Base-by-base conservation (phyloP, 441 rosid species). In the Gossypium davidsonii region DNA sequence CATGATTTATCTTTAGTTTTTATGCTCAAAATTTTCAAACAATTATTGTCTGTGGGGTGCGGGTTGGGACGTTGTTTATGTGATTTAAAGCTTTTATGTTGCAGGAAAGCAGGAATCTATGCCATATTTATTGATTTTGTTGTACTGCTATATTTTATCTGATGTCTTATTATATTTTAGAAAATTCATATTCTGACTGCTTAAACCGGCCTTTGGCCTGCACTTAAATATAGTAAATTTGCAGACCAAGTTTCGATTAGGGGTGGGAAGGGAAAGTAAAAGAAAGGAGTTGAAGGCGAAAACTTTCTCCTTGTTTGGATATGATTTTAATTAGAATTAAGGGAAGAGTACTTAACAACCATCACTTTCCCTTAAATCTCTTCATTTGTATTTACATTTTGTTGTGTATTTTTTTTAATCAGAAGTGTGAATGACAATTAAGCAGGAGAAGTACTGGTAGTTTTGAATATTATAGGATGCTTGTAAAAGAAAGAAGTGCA, bases 381-480 rank as follows among this genome's bases (percentile, higher is more conserved):
- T 67, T 51, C 44, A 31, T 67, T 28, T 44, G 6, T 21, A 42
- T 20, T 23, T 49, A 26, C 26, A 67, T 46, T 23, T 67, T 48
- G 7, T 15, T 25, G 44, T 49, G 15, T 15, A 26, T 26, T 67
- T 49, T 67, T 25, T 67, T 26, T 15, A 9, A 25, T 15, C 17
- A n/a, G 59, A 49, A 67, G n/a, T 17, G 25, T 49, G 21, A 26
- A 9, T 49, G 44, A 25, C 52, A 48, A 25, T 31, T 49, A 49
- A 67, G 71, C 55, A 12, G 48, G 69, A 64, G 25, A 8, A 20
- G 10, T 44, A 44, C 14, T 6, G 20, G 2, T 65, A n/a, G 31
- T 66, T 18, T 66, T 46, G 70, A 46, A 48, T 46, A 46, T 65
- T 23, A 20, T 46, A 67, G 26, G 52, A 46, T 66, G 71, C 71